Evolutionary conservation across 192 early-diverging fungal genomes (phyloP).

Genomic region (Blastocladiella britannica): DNA sequence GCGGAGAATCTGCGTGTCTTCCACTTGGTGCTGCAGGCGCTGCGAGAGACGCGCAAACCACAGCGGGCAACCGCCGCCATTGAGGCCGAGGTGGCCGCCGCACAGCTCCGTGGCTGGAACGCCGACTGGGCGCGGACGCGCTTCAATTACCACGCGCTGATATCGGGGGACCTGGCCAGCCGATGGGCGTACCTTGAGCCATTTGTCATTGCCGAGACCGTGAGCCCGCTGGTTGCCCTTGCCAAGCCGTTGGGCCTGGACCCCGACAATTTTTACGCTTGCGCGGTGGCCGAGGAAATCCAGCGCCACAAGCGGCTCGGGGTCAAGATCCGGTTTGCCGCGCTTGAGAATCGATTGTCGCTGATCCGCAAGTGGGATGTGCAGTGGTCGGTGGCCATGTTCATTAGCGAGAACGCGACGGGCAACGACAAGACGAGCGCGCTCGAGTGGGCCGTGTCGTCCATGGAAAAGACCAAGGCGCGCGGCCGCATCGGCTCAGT

Average conservation of each 20-base stretch:
- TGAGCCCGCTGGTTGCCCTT: not conserved
- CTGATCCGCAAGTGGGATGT: not conserved
- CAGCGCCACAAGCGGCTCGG: not conserved
- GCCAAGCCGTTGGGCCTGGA: not conserved
- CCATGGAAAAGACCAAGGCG: not conserved
- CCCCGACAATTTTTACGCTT: not conserved
- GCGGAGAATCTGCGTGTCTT: not conserved
- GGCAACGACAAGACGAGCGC: not conserved
- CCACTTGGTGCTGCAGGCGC: not conserved
- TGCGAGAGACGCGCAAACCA: not conserved
- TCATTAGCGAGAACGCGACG: not conserved
- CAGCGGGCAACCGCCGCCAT: not conserved
- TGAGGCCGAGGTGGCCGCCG: not conserved
- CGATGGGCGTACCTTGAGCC: too few relatives aligned
- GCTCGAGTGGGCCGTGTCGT: not conserved
- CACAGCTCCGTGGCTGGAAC: not conserved
- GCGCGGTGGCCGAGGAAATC: not conserved
- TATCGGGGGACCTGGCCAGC: too few relatives aligned
- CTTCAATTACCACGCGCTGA: not conserved
- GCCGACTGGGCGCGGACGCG: not conserved
- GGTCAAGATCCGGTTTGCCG: not conserved
- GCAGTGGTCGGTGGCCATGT: not conserved
- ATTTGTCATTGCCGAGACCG: not conserved
- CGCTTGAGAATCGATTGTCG: not conserved
- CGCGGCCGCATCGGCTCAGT: not conserved